Percentiles rank a stretch among this genome's conserved stretches.
Evolutionary conservation across 176 grass and related monocot species (phyloP).

Genomic region (Raddia guianensis): DNA sequence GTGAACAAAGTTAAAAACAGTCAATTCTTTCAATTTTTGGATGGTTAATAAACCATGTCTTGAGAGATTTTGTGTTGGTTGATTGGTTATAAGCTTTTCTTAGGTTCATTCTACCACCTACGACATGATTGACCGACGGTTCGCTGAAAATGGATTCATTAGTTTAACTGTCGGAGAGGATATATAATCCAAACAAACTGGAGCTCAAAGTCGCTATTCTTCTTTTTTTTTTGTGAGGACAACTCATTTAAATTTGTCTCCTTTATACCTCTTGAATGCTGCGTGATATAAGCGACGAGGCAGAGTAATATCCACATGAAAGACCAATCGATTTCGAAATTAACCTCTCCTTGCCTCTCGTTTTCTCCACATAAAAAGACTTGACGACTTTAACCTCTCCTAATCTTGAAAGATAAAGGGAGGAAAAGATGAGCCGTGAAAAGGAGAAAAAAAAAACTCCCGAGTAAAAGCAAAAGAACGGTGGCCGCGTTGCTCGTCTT

Average conservation of each 20-base stretch:
- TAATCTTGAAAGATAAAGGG: background rate
- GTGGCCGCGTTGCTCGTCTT: background rate
- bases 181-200: background rate
- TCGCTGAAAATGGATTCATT: background rate
- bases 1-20: background rate
- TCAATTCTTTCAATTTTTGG: background rate
- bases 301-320: background rate
- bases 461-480: conserved; percentile 40
- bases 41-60: background rate
- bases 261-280: background rate
- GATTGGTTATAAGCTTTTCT: background rate
- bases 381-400: background rate
- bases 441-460: background rate
- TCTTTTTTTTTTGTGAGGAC: background rate
- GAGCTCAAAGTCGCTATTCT: background rate
- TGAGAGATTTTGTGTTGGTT: too few species aligned
- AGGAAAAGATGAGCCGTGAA: background rate
- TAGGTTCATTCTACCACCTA: background rate
- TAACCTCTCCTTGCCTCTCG: background rate
- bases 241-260: background rate
- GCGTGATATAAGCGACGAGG: background rate
- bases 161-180: background rate
- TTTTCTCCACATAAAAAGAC: background rate
- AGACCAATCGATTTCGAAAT: background rate
- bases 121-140: background rate